These are phyloP conservation scores for Cercospora sp. DNA, from an alignment of 2,329 filamentous ascomycete genomes.

Conservation along the genomic window DNA sequence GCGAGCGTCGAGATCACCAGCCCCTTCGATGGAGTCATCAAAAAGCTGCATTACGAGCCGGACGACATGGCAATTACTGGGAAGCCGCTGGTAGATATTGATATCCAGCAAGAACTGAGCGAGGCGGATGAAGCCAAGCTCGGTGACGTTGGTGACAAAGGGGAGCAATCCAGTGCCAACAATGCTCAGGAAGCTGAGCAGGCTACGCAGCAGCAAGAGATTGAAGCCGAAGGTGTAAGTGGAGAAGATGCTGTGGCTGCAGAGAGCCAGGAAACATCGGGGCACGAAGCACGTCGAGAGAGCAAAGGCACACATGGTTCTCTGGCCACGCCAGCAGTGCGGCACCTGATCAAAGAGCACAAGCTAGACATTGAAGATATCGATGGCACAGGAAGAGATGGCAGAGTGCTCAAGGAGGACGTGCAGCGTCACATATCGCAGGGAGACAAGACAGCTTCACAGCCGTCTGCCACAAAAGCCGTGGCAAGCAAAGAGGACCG, in stretches of 20 bases:
- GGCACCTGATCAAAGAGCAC: conserved; percentile 79
- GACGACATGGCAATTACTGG: conserved; percentile 97
- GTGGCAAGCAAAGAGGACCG: conserved; percentile 59
- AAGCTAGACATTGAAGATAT: conserved; percentile 77
- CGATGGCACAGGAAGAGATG: conserved; percentile 83
- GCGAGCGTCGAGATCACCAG: conserved; percentile 81
- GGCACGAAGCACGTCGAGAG: conserved; percentile 35
- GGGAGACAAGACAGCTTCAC: conserved; percentile 42
- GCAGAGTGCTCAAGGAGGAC: conserved; percentile 89
- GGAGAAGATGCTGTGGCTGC: conserved; percentile 16
- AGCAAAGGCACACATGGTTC: conserved; percentile 63
- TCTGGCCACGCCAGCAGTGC: conserved; percentile 87
- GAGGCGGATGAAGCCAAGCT: conserved; percentile 56
- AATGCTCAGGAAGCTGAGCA: conserved; percentile 17
- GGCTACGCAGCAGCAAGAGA: conserved; percentile 22
- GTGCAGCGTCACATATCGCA: conserved; percentile 55
- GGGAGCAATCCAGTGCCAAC: conserved; percentile 18
- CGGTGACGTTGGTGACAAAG: conserved; percentile 34
- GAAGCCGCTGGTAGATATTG: conserved; percentile 88
- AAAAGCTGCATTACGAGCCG: conserved; percentile 91
- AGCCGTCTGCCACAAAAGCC: conserved; percentile 39
- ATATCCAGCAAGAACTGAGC: conserved; percentile 77
- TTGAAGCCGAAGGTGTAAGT: conserved; percentile 23
- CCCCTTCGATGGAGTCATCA: conserved; percentile 90
- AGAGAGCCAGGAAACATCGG: conserved; percentile 3